phyloP scores from a whole-genome alignment of 345 rosid genomes.

The Anastatica hierochuntica region DNA sequence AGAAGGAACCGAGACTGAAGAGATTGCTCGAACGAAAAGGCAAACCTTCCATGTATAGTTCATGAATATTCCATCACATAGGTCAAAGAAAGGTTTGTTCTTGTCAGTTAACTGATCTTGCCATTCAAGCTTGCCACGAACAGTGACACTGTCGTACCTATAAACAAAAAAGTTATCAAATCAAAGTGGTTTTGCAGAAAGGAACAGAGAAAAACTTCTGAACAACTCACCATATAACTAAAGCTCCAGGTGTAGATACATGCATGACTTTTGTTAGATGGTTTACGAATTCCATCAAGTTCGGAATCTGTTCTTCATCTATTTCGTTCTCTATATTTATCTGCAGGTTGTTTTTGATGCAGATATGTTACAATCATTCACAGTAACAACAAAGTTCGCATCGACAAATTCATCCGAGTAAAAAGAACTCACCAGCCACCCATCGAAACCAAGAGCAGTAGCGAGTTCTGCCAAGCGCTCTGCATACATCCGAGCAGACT shows the following conservation, averaged over 20 bases:
- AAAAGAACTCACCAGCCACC: constrained; percentile 61
- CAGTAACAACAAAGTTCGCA: no score
- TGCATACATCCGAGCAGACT: constrained; percentile 60
- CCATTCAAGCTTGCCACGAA: constrained; percentile 47
- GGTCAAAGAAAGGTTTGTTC: constrained; percentile 77
- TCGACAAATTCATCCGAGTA: no score
- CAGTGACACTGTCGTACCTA: constrained; percentile 80
- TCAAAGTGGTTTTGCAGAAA: neutral
- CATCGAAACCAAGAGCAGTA: constrained; percentile 62
- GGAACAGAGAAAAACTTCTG: neutral
- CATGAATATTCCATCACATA: constrained; percentile 68
- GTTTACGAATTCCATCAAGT: constrained; percentile 53
- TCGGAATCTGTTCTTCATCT: constrained; percentile 40
- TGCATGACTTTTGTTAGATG: constrained; percentile 70
- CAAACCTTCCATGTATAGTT: constrained; percentile 74
- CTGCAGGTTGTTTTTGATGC: no score
- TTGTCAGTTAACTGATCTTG: constrained; percentile 57
- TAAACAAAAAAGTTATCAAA: neutral
- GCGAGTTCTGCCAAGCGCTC: constrained; percentile 68
- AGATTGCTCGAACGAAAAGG: neutral
- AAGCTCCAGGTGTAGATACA: constrained; percentile 50
- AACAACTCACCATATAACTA: constrained; percentile 63
- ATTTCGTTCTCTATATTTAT: constrained; percentile 59
- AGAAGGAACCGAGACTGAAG: neutral
- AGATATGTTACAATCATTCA: no score